Evolutionary conservation across 1,284 basidiomycete genomes (phyloP).

Genomic region (Trichosporon ovoides): DNA sequence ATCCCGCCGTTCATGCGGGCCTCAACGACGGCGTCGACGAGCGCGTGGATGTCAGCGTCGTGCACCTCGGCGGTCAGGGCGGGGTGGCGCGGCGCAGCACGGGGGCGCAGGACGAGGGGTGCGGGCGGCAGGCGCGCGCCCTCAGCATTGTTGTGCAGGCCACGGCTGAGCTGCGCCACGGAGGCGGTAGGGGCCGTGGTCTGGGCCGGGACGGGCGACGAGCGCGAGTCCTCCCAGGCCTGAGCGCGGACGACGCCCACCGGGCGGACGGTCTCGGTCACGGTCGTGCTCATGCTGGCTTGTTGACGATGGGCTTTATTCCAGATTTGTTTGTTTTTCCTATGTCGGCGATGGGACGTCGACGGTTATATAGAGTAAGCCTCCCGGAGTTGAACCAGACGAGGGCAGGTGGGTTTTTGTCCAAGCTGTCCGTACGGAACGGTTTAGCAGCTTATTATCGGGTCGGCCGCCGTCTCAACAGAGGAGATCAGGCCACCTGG

Average conservation of each 20-base stretch:
- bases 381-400: conserved; percentile 8
- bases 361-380: background rate
- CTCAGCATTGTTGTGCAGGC: conserved; percentile 32
- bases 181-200: conserved; percentile 9
- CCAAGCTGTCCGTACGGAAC: conserved; percentile 13
- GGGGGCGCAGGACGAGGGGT: conserved; percentile 13
- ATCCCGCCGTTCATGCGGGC: conserved; percentile 19
- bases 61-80: conserved; percentile 25
- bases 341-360: background rate
- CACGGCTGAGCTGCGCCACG: conserved; percentile 29
- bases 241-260: conserved; percentile 17
- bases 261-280: conserved; percentile 18
- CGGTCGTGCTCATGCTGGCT: conserved; percentile 24
- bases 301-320: background rate
- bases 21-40: conserved; percentile 33
- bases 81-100: conserved; percentile 23
- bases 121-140: conserved; percentile 29
- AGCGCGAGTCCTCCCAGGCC: conserved; percentile 12
- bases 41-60: conserved; percentile 34
- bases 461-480: conserved; percentile 15
- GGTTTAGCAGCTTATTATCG: conserved; percentile 13
- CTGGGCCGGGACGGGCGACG: background rate
- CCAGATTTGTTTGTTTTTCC: background rate
- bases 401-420: background rate
- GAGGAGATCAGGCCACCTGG: conserved; percentile 5